A percentile compares a stretch with the other conserved stretches of the same genome.
phyloP scores from a whole-genome alignment of 2,329 filamentous ascomycete species.

The Pseudocercospora musae region DNA sequence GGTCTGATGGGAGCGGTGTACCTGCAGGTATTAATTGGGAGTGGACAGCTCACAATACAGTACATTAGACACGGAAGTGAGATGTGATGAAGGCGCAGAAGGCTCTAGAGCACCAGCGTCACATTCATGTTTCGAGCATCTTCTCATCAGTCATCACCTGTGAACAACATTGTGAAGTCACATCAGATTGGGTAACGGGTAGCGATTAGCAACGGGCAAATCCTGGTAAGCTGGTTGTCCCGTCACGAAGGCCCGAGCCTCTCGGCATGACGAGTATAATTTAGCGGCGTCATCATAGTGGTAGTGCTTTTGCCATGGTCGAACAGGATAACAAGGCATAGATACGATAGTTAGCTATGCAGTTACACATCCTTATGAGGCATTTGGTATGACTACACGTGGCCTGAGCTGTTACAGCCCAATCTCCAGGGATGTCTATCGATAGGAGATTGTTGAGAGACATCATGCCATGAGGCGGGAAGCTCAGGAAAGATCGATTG shows the following conservation, averaged over 20 bases:
- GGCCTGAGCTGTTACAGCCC: no score
- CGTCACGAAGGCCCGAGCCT: not conserved
- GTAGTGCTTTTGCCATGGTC: not conserved
- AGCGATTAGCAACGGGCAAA: not conserved
- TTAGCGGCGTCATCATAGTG: not conserved
- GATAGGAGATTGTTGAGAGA: no score
- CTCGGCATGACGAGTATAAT: not conserved
- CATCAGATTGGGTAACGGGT: not conserved
- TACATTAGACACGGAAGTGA: not conserved
- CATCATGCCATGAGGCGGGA: no score
- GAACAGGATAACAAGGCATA: no score
- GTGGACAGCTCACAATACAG: not conserved
- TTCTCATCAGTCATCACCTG: not conserved
- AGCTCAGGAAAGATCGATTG: no score
- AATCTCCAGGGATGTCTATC: no score
- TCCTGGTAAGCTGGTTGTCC: not conserved
- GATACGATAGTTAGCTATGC: no score
- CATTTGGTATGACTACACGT: no score
- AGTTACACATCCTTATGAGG: no score
- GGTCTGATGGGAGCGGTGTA: conserved; percentile 5
- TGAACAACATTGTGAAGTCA: not conserved
- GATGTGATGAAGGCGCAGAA: not conserved
- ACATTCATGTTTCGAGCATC: not conserved
- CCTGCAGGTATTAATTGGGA: not conserved
- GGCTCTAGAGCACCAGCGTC: not conserved